Base-by-base conservation (phyloP, 148 eudicot genomes). In the Camellia lanceoleosa region DNA sequence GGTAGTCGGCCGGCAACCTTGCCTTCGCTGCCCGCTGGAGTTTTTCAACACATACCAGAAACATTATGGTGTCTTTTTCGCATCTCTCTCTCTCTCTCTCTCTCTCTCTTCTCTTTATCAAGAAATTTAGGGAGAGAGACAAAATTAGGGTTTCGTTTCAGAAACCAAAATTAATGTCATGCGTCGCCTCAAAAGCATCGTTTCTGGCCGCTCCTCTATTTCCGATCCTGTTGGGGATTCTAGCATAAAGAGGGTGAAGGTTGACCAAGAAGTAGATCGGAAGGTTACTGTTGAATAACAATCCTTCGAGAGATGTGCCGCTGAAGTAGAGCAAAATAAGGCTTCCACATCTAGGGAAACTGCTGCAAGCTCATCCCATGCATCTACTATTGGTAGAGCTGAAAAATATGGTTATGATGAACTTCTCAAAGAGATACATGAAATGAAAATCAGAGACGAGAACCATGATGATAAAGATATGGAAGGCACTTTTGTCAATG, bases 121-220 rank as follows among this genome's bases (percentile, higher is more conserved):
- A 38, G 62, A 11, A 42, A 19, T 5, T 16, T 4, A 19, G 66
- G 4, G 4, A 42, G 71, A 41, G 71, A 41, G n/a, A 55, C 52
- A 23, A 43, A 30, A 61, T 75, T 78, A 74, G 84, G 84, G 81
- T 54, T 83, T 70, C 42, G 56, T 23, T 59, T 44, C 7, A 56
- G 51, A 8, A 73, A 44, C n/a, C 65, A 78, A 43, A 59, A 93
- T 95, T 97, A 88, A 93, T 85, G 91, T 92, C 47, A 85, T 95
- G 94, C 94, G 95, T 77, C 96, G 98, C 77, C 86, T 91, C 42
- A 95, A 95, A 85, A 95, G 97, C 86, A 87, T 93, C 56, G 90
- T 94, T 78, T 93, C 98, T 49, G 91, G 95, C 44, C 91, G 98
- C 64, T 75, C 90, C 68, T 93, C 98, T 68, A 78, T 90, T 62